Percentiles rank a stretch among this genome's conserved stretches.
phyloP scores from a whole-genome alignment of 768 basidiomycete genomes.

The Leccinum rimulosum region DNA sequence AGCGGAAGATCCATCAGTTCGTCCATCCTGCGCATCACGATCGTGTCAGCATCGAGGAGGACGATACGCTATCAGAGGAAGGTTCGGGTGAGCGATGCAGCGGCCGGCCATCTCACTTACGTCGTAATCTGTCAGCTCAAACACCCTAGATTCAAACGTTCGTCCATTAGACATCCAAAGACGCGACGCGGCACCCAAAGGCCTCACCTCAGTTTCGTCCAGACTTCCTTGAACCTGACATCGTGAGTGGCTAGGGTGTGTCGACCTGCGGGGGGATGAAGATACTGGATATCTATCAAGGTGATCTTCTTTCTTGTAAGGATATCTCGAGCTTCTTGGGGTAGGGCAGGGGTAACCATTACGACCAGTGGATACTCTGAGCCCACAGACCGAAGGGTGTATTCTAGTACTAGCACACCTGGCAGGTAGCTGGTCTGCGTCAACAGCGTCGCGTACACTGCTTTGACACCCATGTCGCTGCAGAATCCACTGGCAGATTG shows the following conservation, averaged over 20 bases:
- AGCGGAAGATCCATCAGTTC: conserved; percentile 57
- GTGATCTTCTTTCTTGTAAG: conserved; percentile 54
- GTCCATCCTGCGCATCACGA: conserved; percentile 81
- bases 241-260: conserved; percentile 37
- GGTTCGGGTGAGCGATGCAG: neutral
- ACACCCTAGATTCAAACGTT: conserved; percentile 36
- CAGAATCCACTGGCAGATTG: no score
- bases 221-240: conserved; percentile 58
- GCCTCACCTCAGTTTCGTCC: conserved; percentile 56
- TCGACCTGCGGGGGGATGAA: conserved; percentile 49
- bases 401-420: conserved; percentile 54
- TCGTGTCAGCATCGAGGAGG: conserved; percentile 87
- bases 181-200: neutral
- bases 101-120: conserved; percentile 34
- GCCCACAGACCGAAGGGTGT: conserved; percentile 48
- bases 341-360: conserved; percentile 65
- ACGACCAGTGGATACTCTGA: conserved; percentile 75
- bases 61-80: conserved; percentile 59
- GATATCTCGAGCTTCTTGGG: conserved; percentile 46
- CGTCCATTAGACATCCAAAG: neutral
- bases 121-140: conserved; percentile 67
- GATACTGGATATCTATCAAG: conserved; percentile 55
- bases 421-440: conserved; percentile 61
- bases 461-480: conserved; percentile 35
- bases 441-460: conserved; percentile 75